phyloP scores from a whole-genome alignment of 2,329 filamentous ascomycete genomes.

The Geosmithia putterillii region DNA sequence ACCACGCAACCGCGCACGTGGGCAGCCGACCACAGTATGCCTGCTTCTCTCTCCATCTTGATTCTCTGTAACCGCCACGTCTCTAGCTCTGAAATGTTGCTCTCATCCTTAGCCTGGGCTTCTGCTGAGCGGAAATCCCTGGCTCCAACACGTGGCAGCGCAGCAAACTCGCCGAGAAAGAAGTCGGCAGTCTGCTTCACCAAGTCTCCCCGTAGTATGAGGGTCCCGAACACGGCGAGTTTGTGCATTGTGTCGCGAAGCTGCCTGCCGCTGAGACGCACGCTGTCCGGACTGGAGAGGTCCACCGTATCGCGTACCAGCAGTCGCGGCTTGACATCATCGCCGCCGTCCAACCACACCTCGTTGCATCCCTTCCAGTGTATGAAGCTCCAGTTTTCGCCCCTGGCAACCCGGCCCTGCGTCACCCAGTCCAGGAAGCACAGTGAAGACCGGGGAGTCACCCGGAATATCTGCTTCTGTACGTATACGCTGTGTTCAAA shows the following conservation, averaged over 20 bases:
- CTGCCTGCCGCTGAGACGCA: slow-evolving; percentile 19
- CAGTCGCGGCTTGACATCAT: slow-evolving; percentile 37
- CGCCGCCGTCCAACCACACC: slow-evolving; percentile 45
- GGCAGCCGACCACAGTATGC: slow-evolving; percentile 72
- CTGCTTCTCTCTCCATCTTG: slow-evolving; percentile 41
- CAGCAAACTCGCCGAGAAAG: slow-evolving; percentile 68
- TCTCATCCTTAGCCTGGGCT: slow-evolving; percentile 24
- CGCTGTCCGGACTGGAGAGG: slow-evolving; percentile 44
- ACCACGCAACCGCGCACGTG: slow-evolving; percentile 72
- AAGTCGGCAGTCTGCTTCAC: slow-evolving; percentile 57
- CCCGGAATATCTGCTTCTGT: slow-evolving; percentile 68
- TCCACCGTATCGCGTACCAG: slow-evolving; percentile 79
- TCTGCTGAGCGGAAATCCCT: slow-evolving; percentile 58
- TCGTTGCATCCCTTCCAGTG: slow-evolving; percentile 80
- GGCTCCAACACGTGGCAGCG: slow-evolving; percentile 69
- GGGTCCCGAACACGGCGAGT: slow-evolving; percentile 68
- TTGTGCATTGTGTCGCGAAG: slow-evolving; percentile 57
- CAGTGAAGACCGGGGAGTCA: slow-evolving; percentile 46
- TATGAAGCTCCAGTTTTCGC: slow-evolving; percentile 78
- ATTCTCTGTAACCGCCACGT: slow-evolving; percentile 44
- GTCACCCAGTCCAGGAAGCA: slow-evolving; percentile 92
- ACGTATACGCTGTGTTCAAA: slow-evolving; percentile 76
- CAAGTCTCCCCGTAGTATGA: slow-evolving; percentile 66
- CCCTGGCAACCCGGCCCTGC: slow-evolving; percentile 70
- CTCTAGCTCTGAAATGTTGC: slow-evolving; percentile 26